Percentiles rank a stretch among this genome's conserved stretches.
Conservation (phyloP, 1,139 yeast species). For the Insectozyma bohioensis region DNA sequence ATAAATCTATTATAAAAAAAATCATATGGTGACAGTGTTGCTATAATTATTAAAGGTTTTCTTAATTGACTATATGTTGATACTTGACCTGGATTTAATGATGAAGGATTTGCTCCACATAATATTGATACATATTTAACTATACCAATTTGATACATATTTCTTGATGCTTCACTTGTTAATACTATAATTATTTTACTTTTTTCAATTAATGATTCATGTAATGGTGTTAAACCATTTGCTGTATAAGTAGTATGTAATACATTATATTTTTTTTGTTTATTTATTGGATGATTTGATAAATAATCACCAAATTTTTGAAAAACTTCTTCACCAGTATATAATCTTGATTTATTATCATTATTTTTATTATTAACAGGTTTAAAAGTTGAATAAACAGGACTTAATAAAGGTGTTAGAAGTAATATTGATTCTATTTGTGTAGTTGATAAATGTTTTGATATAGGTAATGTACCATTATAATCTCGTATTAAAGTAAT, state of each 20-base stretch:
- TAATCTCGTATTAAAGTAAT: constrained; percentile 60
- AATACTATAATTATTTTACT: constrained; percentile 58
- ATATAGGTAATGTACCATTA: constrained; percentile 51
- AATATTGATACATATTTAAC: constrained; percentile 58
- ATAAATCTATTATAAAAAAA: constrained; percentile 55
- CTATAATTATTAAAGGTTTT: constrained; percentile 59
- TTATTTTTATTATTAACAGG: too few species aligned
- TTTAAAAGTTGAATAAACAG: constrained; percentile 35
- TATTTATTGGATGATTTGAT: constrained; percentile 33
- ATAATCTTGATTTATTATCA: constrained; percentile 24
- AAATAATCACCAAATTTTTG: constrained; percentile 47
- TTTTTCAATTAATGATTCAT: constrained; percentile 55
- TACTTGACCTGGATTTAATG: constrained; percentile 24
- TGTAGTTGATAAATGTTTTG: constrained; percentile 32
- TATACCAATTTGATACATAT: constrained; percentile 66
- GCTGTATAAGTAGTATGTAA: constrained; percentile 66
- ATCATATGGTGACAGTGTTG: constrained; percentile 66
- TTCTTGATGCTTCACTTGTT: constrained; percentile 63
- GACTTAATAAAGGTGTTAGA: constrained; percentile 53
- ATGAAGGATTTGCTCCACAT: constrained; percentile 50
- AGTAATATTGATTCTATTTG: constrained; percentile 42
- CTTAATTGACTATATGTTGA: constrained; percentile 25
- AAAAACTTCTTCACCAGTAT: constrained; percentile 59
- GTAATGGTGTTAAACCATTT: constrained; percentile 59
- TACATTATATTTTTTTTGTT: constrained; percentile 42